A percentile compares a stretch with the other conserved stretches of the same genome.
Evolutionary conservation across 192 early-diverging fungal species (phyloP).

Genomic region (Umbelopsis sp.): DNA sequence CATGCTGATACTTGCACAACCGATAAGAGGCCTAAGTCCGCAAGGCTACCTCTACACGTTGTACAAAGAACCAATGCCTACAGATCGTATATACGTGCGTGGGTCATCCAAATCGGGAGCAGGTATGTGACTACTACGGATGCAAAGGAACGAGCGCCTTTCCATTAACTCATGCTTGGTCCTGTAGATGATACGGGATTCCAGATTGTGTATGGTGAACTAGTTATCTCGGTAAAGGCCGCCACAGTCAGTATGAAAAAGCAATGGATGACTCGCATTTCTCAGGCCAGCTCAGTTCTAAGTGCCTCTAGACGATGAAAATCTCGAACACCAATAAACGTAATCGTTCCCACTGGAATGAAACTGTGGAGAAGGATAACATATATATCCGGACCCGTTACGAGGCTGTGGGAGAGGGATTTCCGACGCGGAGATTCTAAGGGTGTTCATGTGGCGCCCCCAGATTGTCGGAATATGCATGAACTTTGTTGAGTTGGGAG

Average conservation of each 20-base stretch:
- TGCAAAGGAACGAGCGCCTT: constrained; percentile 1
- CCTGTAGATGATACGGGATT: constrained; percentile 55
- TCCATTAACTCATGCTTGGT: too few relatives aligned
- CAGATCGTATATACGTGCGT: constrained; percentile 17
- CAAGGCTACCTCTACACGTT: constrained; percentile 44
- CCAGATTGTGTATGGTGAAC: constrained; percentile 58
- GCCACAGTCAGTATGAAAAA: constrained; percentile 53
- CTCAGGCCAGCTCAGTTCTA: constrained; percentile 29
- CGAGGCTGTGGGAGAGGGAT: background rate
- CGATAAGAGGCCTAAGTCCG: constrained; percentile 34
- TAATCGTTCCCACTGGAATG: too few relatives aligned
- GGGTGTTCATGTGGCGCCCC: background rate
- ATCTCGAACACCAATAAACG: too few relatives aligned
- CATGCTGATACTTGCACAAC: constrained; percentile 64
- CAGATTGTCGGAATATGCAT: background rate
- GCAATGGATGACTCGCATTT: constrained; percentile 59
- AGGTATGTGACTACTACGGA: background rate
- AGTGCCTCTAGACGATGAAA: background rate
- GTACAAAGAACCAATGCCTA: constrained; percentile 41
- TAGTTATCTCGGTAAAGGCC: constrained; percentile 57
- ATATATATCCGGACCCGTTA: background rate
- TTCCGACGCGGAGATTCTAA: background rate
- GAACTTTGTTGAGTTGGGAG: too few relatives aligned
- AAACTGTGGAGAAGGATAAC: too few relatives aligned
- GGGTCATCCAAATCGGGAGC: constrained; percentile 17